These are phyloP conservation scores for Pyrenochaeta sp. DNA, from an alignment of 2,329 filamentous ascomycete genomes.

Conservation along the genomic window DNA sequence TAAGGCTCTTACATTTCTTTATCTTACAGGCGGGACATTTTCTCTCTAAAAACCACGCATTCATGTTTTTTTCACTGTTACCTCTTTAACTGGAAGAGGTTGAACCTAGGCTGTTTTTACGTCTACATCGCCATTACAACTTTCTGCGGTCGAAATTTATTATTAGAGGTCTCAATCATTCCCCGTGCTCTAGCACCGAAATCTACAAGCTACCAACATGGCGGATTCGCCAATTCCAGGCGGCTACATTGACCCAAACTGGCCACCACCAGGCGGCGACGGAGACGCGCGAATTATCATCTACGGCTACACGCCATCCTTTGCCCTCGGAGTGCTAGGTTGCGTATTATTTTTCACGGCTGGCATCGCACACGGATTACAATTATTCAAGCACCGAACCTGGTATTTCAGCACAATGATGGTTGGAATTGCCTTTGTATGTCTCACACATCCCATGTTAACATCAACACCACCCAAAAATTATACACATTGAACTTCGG, in stretches of 20 bases:
- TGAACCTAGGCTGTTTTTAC: too few species aligned
- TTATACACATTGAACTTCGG: too few species aligned
- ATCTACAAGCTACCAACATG: neutral
- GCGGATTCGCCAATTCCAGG: constrained; percentile 11
- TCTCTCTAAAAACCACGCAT: too few species aligned
- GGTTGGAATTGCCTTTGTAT: constrained; percentile 47
- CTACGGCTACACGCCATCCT: constrained; percentile 52
- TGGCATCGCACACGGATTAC: constrained; percentile 51
- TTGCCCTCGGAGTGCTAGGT: constrained; percentile 52
- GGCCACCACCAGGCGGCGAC: constrained; percentile 57
- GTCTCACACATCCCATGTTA: neutral
- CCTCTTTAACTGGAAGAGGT: too few species aligned
- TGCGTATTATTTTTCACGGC: constrained; percentile 53
- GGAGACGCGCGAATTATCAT: constrained; percentile 53
- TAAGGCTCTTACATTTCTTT: too few species aligned
- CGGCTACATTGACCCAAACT: constrained; percentile 62
- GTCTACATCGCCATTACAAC: too few species aligned
- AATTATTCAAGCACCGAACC: constrained; percentile 53
- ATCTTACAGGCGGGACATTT: too few species aligned
- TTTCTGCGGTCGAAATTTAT: too few species aligned
- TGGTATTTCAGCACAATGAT: constrained; percentile 57
- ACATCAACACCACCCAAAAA: too few species aligned
- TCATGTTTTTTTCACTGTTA: too few species aligned
- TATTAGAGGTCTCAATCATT: too few species aligned
- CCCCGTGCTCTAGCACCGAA: too few species aligned